Evolutionary conservation across 1,139 yeast genomes (phyloP), one percentile per base, ranked within the genome.

Genomic region (Debaryomyces sp.): DNA sequence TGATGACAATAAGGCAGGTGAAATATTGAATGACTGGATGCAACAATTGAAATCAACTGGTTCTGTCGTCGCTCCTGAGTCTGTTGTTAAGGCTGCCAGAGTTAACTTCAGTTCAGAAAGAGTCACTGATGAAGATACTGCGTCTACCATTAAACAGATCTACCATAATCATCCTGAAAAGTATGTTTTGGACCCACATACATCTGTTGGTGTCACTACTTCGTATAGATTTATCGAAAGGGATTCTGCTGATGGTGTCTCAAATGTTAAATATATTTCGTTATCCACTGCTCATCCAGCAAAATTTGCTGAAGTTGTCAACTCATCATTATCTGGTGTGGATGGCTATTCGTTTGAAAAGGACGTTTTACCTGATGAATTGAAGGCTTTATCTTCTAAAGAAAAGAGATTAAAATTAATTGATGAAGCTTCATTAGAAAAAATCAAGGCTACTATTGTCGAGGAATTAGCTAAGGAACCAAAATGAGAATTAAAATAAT

Each of bases 221-320:
- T 77, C 95, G 33, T 79, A 86, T 59, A 77, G 85, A 57, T 77
- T 81, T 60, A 81, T 85, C 50, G 75, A 71, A 9, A 67, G 73
- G 46, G 87, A 82, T 56, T 51, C 55, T 47, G 49, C 56, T 44
- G 58, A 65, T 6, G 74, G 75, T 37, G 68, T 59, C n/a, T 57
- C 68, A 15, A 63, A 73, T 26, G 66, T 77, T 40, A 70, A 75
- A 47, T 89, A 89, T 66, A 79, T 94, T 45, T 89, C 97, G 5
- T 81, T 94, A 52, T 88, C 98, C 2, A 94, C 99, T 41, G 99
- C 99, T 6, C 99, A 94, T 66, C 99, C 99, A 39, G 99, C 99
- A 52, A 94, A 94, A 71, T 94, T 94, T 64, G 89, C 97, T 24
- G 97, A 91, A 54, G 99, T 96, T 46, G 99, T 94, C 17, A 87